Percentiles rank a stretch among this genome's conserved stretches.
These are phyloP conservation scores for Pythium phragmitis DNA, from an alignment of 352 stramenopile species.

Conservation along the genomic window DNA sequence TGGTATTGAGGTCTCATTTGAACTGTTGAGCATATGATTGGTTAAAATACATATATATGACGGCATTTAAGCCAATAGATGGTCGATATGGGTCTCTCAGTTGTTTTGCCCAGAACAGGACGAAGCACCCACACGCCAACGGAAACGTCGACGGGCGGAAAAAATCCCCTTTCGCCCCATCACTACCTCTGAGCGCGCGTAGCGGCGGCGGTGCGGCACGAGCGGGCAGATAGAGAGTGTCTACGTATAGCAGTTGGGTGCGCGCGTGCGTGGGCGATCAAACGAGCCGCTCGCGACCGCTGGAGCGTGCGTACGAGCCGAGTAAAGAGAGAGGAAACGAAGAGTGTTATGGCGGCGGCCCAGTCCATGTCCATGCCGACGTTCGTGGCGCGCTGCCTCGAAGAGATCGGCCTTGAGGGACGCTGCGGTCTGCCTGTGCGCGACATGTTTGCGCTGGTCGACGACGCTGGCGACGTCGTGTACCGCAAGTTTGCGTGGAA, in stretches of 20 bases:
- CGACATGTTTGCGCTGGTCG: conserved; percentile 58
- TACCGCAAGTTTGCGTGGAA: conserved; percentile 64
- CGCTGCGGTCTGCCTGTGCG: conserved; percentile 64
- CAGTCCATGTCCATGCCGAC: conserved; percentile 49
- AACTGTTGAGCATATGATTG: conserved; percentile 6
- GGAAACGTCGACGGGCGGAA: conserved; percentile 6
- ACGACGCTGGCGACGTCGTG: conserved; percentile 48
- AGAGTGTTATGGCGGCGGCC: conserved; percentile 17
- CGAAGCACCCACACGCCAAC: neutral
- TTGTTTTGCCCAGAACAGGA: neutral
- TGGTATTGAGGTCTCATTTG: conserved; percentile 8
- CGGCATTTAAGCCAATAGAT: conserved; percentile 12
- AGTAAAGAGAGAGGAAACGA: neutral
- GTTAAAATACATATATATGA: conserved; percentile 14
- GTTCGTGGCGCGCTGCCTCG: conserved; percentile 74
- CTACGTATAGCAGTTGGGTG: neutral
- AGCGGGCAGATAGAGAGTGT: neutral
- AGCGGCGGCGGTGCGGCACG: neutral
- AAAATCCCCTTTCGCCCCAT: neutral
- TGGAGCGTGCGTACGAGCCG: neutral
- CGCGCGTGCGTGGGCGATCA: conserved; percentile 3
- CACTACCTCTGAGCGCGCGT: too few species aligned
- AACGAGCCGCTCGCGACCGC: conserved; percentile 14
- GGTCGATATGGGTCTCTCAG: neutral
- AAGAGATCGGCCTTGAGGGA: conserved; percentile 79